Evolutionary conservation across 2,329 filamentous ascomycete species (phyloP), one percentile per base, ranked within the genome.

Genomic region (Chrysoporthe deuterocubensis): DNA sequence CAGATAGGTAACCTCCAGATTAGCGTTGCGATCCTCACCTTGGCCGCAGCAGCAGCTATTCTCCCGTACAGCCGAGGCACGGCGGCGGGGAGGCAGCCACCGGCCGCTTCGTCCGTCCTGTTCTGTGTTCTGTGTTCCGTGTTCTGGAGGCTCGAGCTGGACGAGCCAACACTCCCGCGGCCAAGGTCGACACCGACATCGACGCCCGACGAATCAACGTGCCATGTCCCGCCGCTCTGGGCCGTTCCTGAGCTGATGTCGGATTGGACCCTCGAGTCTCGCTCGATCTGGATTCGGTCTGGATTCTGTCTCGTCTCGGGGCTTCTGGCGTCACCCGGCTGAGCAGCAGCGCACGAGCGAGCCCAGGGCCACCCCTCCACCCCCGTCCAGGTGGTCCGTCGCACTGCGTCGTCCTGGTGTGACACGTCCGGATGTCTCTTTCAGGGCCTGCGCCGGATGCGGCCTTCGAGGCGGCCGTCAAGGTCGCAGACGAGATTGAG

Each of bases 341-440:
- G 18, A 4, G 26, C 26, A 52, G 43, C 26, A 40, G 7, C 7
- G 37, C 14, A 16, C 42, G 32, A 26, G 42, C 16, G 13, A 26
- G 42, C 16, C 6, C 42, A 52, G 52, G 52, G 52, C 26, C 11
- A 26, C 48, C 8, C 48, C 50, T 4, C 26, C 11, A 26, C 48
- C 8, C 48, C 50, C 14, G 32, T 16, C 54, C 21, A 48, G n/a
- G 43, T 34, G 58, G 32, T 56, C 46, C 63, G 68, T 70, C 52
- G 40, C 66, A 70, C 68, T 64, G 59, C 68, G 46, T 64, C 68
- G 61, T 16, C 9, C 44, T 56, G 26, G 26, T 42, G 68, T 68
- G 67, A 44, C 32, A 70, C 66, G 66, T 63, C n/a, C 68, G 59
- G 63, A 70, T 70, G 68, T 68, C 68, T 66, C 58, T 52, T 50